Evolutionary conservation across 495 filamentous ascomycete species (phyloP), one percentile per base, ranked within the genome.

Genomic region (Cenococcum geophilum): DNA sequence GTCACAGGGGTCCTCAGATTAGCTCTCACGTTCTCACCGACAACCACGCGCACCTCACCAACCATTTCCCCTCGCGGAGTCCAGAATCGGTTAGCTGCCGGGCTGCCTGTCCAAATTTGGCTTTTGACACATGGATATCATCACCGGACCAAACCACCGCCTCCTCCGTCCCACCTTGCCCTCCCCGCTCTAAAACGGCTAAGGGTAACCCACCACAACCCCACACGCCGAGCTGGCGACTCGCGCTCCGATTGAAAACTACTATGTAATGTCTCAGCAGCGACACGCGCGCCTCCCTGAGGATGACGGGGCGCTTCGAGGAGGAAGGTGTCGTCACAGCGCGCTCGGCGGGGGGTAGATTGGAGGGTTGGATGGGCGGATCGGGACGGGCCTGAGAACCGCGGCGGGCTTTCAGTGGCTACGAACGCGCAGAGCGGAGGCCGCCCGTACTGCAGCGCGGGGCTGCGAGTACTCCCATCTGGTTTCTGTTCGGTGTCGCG

Each of bases 1-100:
- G 6, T 16, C 21, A 23, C 25, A 16, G 1, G 12, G 22, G 56
- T 59, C 56, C 45, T 59, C 56, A 59, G 56, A 59, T 59, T 50
- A 59, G 56, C 56, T 59, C 56, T 59, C 56, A 32, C 18, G 56
- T 59, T 59, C 56, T 59, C 56, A 59, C 22, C 20, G 56, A 49
- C 56, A 59, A 59, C 56, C 37, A 47, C 37, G 25, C 25, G 9
- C 18, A 35, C 22, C 32, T 20, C 37, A n/a, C 27, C 40, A 50
- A 21, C 45, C 32, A 32, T 32, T 32, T 16, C 54, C 11, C 14
- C n/a, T 50, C 1, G 8, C 12, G 21, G 27, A 25, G 40, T 22
- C 14, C 32, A 59, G 23, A 47, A 35, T 25, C 14, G 6, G 27
- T 32, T 2, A 32, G 27, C 6, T 32, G 25, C 27, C 23, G 14